A percentile compares a stretch with the other conserved stretches of the same genome.
Evolutionary conservation across 768 basidiomycete species (phyloP).

Genomic region (Pulveroboletus sp.): DNA sequence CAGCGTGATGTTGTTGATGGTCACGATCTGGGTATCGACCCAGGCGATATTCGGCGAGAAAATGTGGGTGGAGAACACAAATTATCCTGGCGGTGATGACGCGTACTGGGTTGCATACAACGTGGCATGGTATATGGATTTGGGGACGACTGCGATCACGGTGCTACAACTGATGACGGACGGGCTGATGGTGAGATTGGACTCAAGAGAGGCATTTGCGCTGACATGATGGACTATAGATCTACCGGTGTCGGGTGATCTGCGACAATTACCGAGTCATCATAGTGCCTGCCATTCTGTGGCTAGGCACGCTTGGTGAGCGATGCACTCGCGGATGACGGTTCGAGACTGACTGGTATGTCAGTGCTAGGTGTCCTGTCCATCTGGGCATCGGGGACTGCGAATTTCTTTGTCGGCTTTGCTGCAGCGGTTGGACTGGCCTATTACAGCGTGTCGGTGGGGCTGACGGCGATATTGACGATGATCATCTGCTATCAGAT

Average conservation of each 20-base stretch:
- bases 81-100: slow-evolving; percentile 34
- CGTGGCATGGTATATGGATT: slow-evolving; percentile 29
- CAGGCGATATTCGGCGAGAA: slow-evolving; percentile 31
- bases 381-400: slow-evolving; percentile 11
- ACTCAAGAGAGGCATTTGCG: background rate
- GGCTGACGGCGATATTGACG: slow-evolving; percentile 21
- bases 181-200: slow-evolving; percentile 34
- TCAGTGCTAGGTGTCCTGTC: slow-evolving; percentile 19
- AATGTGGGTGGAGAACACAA: slow-evolving; percentile 34
- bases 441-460: slow-evolving; percentile 21
- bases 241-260: slow-evolving; percentile 38
- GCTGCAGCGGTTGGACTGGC: slow-evolving; percentile 13
- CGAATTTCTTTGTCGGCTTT: slow-evolving; percentile 17
- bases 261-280: slow-evolving; percentile 23
- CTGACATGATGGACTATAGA: slow-evolving; percentile 23
- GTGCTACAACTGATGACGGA: slow-evolving; percentile 37
- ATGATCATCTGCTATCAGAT: slow-evolving; percentile 17
- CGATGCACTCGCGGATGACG: background rate
- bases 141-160: slow-evolving; percentile 28
- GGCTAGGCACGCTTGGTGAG: slow-evolving; percentile 27
- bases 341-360: background rate
- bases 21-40: slow-evolving; percentile 31
- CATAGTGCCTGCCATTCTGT: slow-evolving; percentile 19
- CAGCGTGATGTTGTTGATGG: slow-evolving; percentile 27
- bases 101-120: slow-evolving; percentile 30